A percentile compares a stretch with the other conserved stretches of the same genome.
These are phyloP conservation scores for Corchorus olitorius DNA, from an alignment of 345 rosid genomes.

Conservation along the genomic window DNA sequence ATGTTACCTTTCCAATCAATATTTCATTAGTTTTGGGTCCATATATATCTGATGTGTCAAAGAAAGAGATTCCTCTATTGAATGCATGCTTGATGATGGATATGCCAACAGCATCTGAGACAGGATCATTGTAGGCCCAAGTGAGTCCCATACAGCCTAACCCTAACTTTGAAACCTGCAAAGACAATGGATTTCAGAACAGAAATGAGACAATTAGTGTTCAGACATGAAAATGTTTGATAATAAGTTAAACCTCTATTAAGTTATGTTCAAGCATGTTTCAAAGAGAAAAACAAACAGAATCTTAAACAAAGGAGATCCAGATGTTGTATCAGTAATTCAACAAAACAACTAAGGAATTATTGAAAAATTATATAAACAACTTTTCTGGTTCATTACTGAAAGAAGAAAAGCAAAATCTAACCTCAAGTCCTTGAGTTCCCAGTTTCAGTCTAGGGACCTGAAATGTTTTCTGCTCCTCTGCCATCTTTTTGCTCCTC, in stretches of 20 bases:
- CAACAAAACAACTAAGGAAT: too few relatives aligned
- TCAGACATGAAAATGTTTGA: neutral
- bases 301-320: neutral
- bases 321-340: too few relatives aligned
- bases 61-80: constrained; percentile 33
- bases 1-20: constrained; percentile 36
- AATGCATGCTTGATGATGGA: constrained; percentile 35
- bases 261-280: neutral
- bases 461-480: neutral
- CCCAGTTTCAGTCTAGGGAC: constrained; percentile 19
- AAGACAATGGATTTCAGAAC: neutral
- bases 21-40: constrained; percentile 36
- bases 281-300: neutral
- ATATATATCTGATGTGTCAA: constrained; percentile 40
- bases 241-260: neutral
- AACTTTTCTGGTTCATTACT: too few relatives aligned
- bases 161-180: constrained; percentile 43
- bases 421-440: constrained; percentile 15
- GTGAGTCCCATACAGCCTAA: constrained; percentile 45
- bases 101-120: constrained; percentile 35
- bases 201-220: neutral
- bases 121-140: constrained; percentile 31
- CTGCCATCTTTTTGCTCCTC: neutral
- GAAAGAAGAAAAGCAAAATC: neutral
- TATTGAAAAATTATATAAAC: too few relatives aligned